A percentile compares a stretch with the other conserved stretches of the same genome.
phyloP scores from a whole-genome alignment of 2,329 filamentous ascomycete species.

The Didymella lethalis region DNA sequence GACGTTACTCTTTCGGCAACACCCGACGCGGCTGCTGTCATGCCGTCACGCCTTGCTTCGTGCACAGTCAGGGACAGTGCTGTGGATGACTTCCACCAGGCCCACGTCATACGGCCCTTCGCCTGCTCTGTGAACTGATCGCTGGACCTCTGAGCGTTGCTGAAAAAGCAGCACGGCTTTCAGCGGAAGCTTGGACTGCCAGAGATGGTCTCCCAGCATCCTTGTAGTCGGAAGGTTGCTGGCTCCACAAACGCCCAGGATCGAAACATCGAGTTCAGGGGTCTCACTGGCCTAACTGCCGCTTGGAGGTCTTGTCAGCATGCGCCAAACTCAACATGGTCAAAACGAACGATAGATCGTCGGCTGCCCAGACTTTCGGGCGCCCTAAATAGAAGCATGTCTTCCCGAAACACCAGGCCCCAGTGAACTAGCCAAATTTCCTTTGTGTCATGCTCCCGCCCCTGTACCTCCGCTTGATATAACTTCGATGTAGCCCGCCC shows the following conservation, averaged over 20 bases:
- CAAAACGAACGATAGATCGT: constrained; percentile 28
- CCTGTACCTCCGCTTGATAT: constrained; percentile 28
- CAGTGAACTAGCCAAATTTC: constrained; percentile 36
- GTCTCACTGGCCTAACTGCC: constrained; percentile 24
- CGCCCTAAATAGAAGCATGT: constrained; percentile 32
- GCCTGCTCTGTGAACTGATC: neutral
- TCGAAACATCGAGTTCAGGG: constrained; percentile 27
- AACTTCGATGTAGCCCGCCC: constrained; percentile 29
- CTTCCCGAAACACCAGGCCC: constrained; percentile 28
- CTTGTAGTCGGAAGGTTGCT: constrained; percentile 14
- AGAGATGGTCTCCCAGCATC: constrained; percentile 1
- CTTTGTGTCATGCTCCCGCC: constrained; percentile 34
- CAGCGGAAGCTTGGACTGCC: constrained; percentile 9
- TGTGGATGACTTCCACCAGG: constrained; percentile 5
- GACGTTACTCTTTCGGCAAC: neutral
- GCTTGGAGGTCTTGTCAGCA: constrained; percentile 18
- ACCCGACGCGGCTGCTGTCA: constrained; percentile 7
- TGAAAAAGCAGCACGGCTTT: constrained; percentile 2
- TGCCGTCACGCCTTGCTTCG: constrained; percentile 18
- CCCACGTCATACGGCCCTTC: neutral
- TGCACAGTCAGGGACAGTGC: constrained; percentile 4
- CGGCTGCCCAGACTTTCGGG: constrained; percentile 25
- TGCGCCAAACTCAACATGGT: constrained; percentile 16
- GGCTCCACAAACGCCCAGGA: constrained; percentile 31
- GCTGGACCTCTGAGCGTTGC: neutral